Base-by-base conservation (phyloP, 2,329 filamentous ascomycete species). In the Penicillium sp. region DNA sequence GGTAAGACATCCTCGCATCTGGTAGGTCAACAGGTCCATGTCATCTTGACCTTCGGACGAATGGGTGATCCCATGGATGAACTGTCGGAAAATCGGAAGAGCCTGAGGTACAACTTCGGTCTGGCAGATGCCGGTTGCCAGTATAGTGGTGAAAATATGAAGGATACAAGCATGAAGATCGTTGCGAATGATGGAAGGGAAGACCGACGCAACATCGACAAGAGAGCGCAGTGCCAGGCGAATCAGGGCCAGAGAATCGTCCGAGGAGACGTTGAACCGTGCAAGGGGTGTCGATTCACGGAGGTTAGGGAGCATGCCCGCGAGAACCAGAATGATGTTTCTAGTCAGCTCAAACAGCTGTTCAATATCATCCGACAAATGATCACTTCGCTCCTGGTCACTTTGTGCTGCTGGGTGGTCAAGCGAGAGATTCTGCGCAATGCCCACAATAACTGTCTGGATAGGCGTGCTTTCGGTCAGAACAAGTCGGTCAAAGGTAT, bases 131-230 rank as follows among this genome's bases (percentile, higher is more conserved):
- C 90, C 88, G 0, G 92, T 97, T 14, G 90, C 89, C 12, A 99
- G 83, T 54, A 96, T 94, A 0, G 92, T 96, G 51, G 90, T 89
- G 69, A 97, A 97, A 53, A 97, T 96, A 77, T 99, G 92, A 48
- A 99, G 84, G 63, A 97, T 96, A 68, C 93, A 97, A 37, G 94
- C 93, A 69, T 97, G 92, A 6, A 99, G 82, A 71, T 99, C 94
- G 9, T 92, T 93, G 70, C 94, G 94, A 78, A 99, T 99, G 66
- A 99, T 92, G 2, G 90, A 86, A 0, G 95, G 95, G 75, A 99
- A 99, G 15, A 97, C 92, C 58, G 95, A 90, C 6, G 94, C 92
- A 1, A 94, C 92, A 68, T 97, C 91, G 3, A 97, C 94, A 1
- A 99, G 84, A 1, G 94, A 90, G 56, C 92, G 89, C 1, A 99